Percentiles rank a stretch among this genome's conserved stretches.
phyloP scores from a whole-genome alignment of 495 filamentous ascomycete species.

The Penicillium daleae region DNA sequence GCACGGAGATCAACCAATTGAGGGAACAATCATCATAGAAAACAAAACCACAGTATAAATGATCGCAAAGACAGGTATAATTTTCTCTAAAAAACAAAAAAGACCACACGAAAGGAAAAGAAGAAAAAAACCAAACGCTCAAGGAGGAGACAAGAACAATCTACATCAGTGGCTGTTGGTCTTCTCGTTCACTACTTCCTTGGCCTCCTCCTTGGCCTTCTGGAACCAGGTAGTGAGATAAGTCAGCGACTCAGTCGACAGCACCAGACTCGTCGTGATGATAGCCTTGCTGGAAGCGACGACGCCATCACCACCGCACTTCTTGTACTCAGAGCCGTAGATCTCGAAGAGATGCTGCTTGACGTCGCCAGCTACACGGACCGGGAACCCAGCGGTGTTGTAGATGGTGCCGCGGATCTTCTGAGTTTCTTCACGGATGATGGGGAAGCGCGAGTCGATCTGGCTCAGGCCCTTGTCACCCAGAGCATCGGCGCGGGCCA shows the following conservation, averaged over 20 bases:
- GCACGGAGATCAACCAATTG: background rate
- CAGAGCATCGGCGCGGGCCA: slow-evolving; percentile 77
- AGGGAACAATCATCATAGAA: background rate
- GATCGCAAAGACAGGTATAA: slow-evolving; percentile 23
- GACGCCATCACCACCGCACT: slow-evolving; percentile 69
- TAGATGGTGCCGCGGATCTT: slow-evolving; percentile 72
- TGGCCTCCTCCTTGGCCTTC: slow-evolving; percentile 63
- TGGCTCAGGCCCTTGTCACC: slow-evolving; percentile 73
- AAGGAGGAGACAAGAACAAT: background rate
- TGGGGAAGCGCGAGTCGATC: slow-evolving; percentile 80
- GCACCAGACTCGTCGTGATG: slow-evolving; percentile 71
- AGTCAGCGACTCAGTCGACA: slow-evolving; percentile 67
- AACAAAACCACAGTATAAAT: slow-evolving; percentile 1
- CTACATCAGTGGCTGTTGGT: slow-evolving; percentile 33
- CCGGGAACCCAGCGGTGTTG: slow-evolving; percentile 66
- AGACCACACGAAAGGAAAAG: slow-evolving; percentile 18
- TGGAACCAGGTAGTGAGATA: slow-evolving; percentile 60
- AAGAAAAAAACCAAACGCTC: slow-evolving; percentile 8
- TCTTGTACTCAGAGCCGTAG: slow-evolving; percentile 77
- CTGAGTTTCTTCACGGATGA: slow-evolving; percentile 83
- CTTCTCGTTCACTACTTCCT: slow-evolving; percentile 61
- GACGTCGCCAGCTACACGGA: slow-evolving; percentile 65
- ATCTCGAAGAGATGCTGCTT: slow-evolving; percentile 75
- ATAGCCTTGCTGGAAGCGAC: slow-evolving; percentile 73
- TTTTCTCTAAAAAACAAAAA: slow-evolving; percentile 31